Conservation (phyloP, 768 basidiomycete genomes). For the Phlebiopsis gigantea region DNA sequence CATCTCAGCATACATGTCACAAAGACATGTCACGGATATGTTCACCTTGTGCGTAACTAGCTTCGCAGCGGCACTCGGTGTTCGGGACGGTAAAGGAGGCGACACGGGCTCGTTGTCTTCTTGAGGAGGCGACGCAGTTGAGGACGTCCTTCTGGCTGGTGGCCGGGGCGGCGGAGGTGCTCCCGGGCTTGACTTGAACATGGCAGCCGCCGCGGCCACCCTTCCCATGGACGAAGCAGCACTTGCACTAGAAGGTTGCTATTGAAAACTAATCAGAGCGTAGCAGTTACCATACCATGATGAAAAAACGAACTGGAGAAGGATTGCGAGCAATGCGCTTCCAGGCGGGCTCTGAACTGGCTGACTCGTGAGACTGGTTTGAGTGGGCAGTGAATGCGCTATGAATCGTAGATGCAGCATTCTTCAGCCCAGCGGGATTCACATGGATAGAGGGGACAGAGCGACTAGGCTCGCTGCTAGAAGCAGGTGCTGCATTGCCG, state of each 20-base stretch:
- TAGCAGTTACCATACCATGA: background rate
- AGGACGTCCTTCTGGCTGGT: constrained; percentile 16
- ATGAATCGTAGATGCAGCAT: constrained; percentile 16
- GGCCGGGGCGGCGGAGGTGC: constrained; percentile 27
- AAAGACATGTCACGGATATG: no score
- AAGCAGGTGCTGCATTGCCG: constrained; percentile 16
- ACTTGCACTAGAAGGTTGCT: background rate
- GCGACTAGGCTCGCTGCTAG: background rate
- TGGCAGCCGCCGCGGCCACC: constrained; percentile 54
- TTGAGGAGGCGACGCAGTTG: constrained; percentile 9
- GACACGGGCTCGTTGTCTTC: constrained; percentile 11
- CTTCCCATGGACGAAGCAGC: constrained; percentile 34
- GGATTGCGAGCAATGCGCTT: constrained; percentile 1
- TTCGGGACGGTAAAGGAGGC: constrained; percentile 7
- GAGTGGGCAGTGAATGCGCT: constrained; percentile 13
- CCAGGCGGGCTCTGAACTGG: constrained; percentile 5
- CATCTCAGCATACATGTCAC: no score
- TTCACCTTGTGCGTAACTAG: constrained; percentile 21
- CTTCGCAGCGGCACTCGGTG: constrained; percentile 4
- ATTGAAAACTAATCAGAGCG: background rate
- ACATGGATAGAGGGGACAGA: background rate
- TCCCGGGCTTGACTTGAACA: constrained; percentile 27
- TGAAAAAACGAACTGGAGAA: background rate
- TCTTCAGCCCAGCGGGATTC: background rate
- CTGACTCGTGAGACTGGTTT: background rate